Base-by-base conservation (phyloP, 495 filamentous ascomycete genomes). In the Penicillium antarcticum region DNA sequence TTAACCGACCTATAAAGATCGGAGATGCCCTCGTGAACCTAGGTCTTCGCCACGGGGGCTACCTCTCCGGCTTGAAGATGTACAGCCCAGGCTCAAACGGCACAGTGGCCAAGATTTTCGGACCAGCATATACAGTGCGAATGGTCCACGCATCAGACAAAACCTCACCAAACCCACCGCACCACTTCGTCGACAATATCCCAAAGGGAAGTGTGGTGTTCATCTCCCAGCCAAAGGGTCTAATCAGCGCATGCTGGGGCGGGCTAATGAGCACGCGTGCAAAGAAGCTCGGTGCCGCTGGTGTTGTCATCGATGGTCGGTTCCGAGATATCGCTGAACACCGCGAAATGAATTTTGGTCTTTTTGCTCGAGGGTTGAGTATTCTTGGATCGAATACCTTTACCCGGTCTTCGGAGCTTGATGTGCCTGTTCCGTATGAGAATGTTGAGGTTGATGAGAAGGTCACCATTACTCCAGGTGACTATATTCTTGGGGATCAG, bases 321-420 rank as follows among this genome's bases (percentile, higher is more conserved):
- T 72, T 84, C 46, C 67, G 82, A 8, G 82, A 86, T 51, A 44
- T 86, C 5, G 69, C 80, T 39, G 82, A 85, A 60, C 82, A 86
- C 55, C 72, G 75, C 2, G 79, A 75, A 26, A 50, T 84, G 10
- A 57, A 58, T 0, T 79, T 74, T 45, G 76, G 77, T 10, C 49
- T 69, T 13, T 84, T 83, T 42, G 80, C 81, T 1, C 65, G 78
- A 3, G 78, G 76, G 23, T 63, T 78, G 2, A 80, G 80, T 18
- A 61, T 62, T 34, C 33, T 62, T 21, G 62, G 58, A 0, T 59
- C 58, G 18, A 54, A 55, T 31, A 57, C 50, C 9, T 61, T 65
- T 36, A 61, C 58, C 0, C 52, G 61, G 1, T 57, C 58, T 1
- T 62, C 63, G 3, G 54, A 61, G 46, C 24, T 66, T 13, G 67